phyloP scores from a whole-genome alignment of 768 basidiomycete species.

The Boletus rubescentipes region DNA sequence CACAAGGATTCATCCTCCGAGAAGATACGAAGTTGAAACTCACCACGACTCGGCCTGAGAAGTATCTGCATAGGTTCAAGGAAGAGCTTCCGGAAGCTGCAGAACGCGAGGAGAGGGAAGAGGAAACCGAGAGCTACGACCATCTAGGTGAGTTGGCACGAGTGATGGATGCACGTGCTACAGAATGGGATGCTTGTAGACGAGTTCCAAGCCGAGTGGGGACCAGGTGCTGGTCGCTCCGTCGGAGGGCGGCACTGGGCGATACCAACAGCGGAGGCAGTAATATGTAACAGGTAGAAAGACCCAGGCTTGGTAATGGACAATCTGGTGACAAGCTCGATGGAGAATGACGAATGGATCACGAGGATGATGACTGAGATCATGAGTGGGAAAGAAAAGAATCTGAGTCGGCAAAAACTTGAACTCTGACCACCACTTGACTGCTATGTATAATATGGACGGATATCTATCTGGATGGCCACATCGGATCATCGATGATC shows the following conservation, averaged over 20 bases:
- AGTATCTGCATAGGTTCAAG: constrained; percentile 4
- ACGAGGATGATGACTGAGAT: no score
- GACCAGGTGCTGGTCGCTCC: no score
- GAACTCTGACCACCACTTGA: neutral
- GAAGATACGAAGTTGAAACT: neutral
- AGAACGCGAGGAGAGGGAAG: constrained; percentile 20
- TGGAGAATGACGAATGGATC: no score
- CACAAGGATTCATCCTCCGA: neutral
- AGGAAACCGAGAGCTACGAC: constrained; percentile 25
- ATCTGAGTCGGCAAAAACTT: no score
- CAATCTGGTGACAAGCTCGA: no score
- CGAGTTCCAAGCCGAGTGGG: neutral
- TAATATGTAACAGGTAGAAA: no score
- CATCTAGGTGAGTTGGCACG: constrained; percentile 14
- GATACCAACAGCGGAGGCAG: no score
- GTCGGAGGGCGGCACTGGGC: no score
- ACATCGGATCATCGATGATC: neutral
- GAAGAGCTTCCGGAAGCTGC: constrained; percentile 16
- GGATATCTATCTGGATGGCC: no score
- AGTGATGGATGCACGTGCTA: neutral
- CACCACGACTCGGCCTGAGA: constrained; percentile 6
- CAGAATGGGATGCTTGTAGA: neutral
- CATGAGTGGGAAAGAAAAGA: no score
- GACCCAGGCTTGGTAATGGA: no score
- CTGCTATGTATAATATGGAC: neutral